Evolutionary conservation across 148 eudicot species (phyloP).

Genomic region (Cornus florida): DNA sequence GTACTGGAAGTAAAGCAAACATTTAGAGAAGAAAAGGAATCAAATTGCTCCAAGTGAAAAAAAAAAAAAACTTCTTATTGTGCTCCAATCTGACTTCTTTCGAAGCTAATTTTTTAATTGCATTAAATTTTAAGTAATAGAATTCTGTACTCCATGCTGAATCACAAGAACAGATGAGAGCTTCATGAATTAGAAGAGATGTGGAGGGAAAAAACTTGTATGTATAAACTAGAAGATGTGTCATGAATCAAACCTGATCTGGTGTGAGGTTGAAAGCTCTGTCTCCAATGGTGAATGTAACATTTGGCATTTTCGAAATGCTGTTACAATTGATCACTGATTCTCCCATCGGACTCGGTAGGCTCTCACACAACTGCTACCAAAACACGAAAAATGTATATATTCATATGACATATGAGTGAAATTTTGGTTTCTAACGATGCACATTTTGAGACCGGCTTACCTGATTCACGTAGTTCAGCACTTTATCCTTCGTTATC

Average conservation of each 20-base stretch:
- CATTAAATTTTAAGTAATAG: too few relatives aligned
- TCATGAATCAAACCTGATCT: conserved; percentile 58
- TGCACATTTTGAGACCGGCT: not conserved
- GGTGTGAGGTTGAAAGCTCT: conserved; percentile 67
- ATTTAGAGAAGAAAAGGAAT: not conserved
- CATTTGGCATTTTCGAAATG: conserved; percentile 63
- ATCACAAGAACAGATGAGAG: too few relatives aligned
- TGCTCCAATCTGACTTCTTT: not conserved
- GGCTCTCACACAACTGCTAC: conserved; percentile 69
- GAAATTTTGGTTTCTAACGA: not conserved
- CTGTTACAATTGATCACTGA: conserved; percentile 61
- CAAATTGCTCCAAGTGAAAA: not conserved
- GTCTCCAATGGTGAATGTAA: conserved; percentile 70
- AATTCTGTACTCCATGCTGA: too few relatives aligned
- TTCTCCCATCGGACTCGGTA: conserved; percentile 85
- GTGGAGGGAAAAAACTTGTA: not conserved
- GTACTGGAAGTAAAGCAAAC: conserved; percentile 48
- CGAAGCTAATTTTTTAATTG: too few relatives aligned
- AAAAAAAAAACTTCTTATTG: too few relatives aligned
- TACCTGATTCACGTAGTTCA: conserved; percentile 73
- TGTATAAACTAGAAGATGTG: not conserved
- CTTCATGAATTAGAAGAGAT: not conserved
- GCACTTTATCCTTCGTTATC: conserved; percentile 59
- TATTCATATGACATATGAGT: not conserved
- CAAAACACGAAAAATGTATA: not conserved